Percentiles rank a stretch among this genome's conserved stretches.
phyloP scores from a whole-genome alignment of 116 monocot genomes.

The Trichopus zeylanicus region DNA sequence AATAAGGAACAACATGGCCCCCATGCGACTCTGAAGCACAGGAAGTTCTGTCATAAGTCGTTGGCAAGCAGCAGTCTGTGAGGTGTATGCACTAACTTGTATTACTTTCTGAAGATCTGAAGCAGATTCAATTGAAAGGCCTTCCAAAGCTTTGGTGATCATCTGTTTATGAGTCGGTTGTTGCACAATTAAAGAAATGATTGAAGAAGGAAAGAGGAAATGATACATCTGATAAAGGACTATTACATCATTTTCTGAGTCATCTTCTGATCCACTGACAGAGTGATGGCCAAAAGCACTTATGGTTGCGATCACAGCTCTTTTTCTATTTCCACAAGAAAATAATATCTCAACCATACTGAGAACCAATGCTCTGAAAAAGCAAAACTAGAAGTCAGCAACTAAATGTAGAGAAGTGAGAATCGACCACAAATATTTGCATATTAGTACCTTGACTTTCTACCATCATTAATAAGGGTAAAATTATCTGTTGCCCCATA shows the following conservation, averaged over 20 bases:
- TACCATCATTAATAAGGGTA: too few species aligned
- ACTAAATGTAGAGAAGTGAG: too few species aligned
- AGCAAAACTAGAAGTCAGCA: conserved; percentile 5
- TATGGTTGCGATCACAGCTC: conserved; percentile 66
- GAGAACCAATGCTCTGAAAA: conserved; percentile 74
- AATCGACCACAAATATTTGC: too few species aligned
- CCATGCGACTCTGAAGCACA: conserved; percentile 79
- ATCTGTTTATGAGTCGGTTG: conserved; percentile 30
- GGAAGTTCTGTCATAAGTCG: conserved; percentile 50
- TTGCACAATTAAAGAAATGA: background rate
- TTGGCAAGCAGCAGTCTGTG: conserved; percentile 33
- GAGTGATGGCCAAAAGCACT: conserved; percentile 21
- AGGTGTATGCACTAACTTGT: conserved; percentile 53
- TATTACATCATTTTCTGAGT: conserved; percentile 48
- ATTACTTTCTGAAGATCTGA: conserved; percentile 79
- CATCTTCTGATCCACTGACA: conserved; percentile 22
- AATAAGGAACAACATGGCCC: conserved; percentile 87
- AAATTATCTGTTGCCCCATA: too few species aligned
- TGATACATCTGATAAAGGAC: background rate
- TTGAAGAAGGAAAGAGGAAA: background rate
- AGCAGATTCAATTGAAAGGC: conserved; percentile 70
- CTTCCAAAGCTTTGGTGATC: conserved; percentile 49
- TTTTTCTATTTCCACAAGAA: conserved; percentile 68
- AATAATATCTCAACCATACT: conserved; percentile 96
- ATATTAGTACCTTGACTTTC: too few species aligned